phyloP scores from a whole-genome alignment of 1,139 yeast species.

The Candida sanyaensis region DNA sequence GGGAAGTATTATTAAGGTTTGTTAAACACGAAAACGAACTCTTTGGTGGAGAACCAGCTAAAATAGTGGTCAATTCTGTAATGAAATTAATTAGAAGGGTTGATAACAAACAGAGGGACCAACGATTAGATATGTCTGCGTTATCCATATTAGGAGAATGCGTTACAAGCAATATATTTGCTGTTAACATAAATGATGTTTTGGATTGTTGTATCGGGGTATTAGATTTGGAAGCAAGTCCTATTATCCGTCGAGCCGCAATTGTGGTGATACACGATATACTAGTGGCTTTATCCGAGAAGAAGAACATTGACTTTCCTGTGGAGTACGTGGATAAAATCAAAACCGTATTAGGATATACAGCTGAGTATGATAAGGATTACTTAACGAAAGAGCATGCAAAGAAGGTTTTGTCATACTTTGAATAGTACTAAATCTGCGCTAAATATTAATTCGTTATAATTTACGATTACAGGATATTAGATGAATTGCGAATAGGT shows the following conservation, averaged over 20 bases:
- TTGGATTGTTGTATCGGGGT: slow-evolving; percentile 80
- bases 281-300: slow-evolving; percentile 44
- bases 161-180: slow-evolving; percentile 60
- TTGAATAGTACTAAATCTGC: neutral
- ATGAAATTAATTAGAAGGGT: slow-evolving; percentile 40
- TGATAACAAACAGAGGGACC: slow-evolving; percentile 41
- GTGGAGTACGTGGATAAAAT: slow-evolving; percentile 44
- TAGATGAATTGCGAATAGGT: too few species aligned
- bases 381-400: slow-evolving; percentile 63
- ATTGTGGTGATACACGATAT: slow-evolving; percentile 69
- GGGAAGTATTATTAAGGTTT: slow-evolving; percentile 73
- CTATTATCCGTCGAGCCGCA: slow-evolving; percentile 72
- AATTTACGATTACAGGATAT: too few species aligned
- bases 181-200: slow-evolving; percentile 50
- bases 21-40: slow-evolving; percentile 52
- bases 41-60: slow-evolving; percentile 42
- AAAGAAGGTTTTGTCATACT: slow-evolving; percentile 30
- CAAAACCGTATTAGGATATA: slow-evolving; percentile 43
- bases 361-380: slow-evolving; percentile 52
- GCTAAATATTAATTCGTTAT: too few species aligned
- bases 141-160: slow-evolving; percentile 77
- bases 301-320: slow-evolving; percentile 53
- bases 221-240: slow-evolving; percentile 53
- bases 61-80: slow-evolving; percentile 29
- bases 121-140: slow-evolving; percentile 77